Evolutionary conservation across 2,329 filamentous ascomycete species (phyloP).

Genomic region (Rutstroemia sp.): DNA sequence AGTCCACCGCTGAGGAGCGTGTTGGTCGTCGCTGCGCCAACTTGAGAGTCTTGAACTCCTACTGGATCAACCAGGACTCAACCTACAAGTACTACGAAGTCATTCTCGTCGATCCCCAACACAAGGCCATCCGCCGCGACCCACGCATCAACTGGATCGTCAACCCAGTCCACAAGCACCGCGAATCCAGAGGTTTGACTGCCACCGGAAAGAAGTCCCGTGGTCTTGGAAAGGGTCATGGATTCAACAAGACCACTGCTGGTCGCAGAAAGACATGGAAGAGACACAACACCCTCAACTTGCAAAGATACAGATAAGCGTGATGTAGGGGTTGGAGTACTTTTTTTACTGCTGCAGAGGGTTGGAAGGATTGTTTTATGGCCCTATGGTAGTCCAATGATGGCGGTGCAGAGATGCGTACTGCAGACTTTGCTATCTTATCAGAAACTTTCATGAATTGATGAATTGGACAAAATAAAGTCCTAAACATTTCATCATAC

Average conservation of each 20-base stretch:
- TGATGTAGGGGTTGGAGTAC: conserved; percentile 22
- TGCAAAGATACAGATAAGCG: conserved; percentile 90
- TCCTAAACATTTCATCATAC: not conserved
- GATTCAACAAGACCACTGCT: conserved; percentile 96
- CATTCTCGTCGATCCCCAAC: conserved; percentile 98
- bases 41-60: conserved; percentile 98
- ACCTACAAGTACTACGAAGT: conserved; percentile 99
- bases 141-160: conserved; percentile 99
- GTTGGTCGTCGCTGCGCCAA: conserved; percentile 98
- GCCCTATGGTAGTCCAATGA: conserved; percentile 7
- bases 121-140: conserved; percentile 99
- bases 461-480: conserved; percentile 12
- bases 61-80: conserved; percentile 99
- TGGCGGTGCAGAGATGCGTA: conserved; percentile 19
- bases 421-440: conserved; percentile 15
- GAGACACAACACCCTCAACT: conserved; percentile 97
- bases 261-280: conserved; percentile 99
- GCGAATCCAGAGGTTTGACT: conserved; percentile 94
- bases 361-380: conserved; percentile 20
- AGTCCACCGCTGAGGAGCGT: conserved; percentile 98
- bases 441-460: conserved; percentile 12
- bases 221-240: conserved; percentile 98
- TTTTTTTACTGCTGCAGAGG: conserved; percentile 18
- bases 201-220: conserved; percentile 99
- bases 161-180: conserved; percentile 99